Percentiles rank a stretch among this genome's conserved stretches.
phyloP scores from a whole-genome alignment of 768 basidiomycete species.

The Strobilomyces confusus region DNA sequence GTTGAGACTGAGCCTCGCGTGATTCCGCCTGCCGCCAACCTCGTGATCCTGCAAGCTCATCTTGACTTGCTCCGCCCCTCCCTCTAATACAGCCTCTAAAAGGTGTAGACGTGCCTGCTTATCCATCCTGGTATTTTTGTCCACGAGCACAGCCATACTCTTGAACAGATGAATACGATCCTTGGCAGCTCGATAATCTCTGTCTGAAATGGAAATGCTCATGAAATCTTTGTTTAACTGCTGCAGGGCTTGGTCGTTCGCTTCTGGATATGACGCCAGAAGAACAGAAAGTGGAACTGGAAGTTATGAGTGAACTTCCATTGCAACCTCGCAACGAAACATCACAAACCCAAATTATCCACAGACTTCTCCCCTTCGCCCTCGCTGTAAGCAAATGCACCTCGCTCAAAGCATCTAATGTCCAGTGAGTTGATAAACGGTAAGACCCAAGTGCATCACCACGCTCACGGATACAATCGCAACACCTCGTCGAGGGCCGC shows the following conservation, averaged over 20 bases:
- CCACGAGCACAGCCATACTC: not conserved
- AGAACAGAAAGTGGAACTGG: constrained; percentile 12
- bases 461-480: constrained; percentile 24
- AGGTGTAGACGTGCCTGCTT: not conserved
- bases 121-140: not conserved
- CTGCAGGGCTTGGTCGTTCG: not conserved
- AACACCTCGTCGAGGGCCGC: constrained; percentile 21
- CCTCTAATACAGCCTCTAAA: constrained; percentile 3
- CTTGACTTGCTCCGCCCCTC: constrained; percentile 3
- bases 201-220: constrained; percentile 6
- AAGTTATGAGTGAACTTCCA: not conserved
- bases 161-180: constrained; percentile 11
- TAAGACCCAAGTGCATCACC: not conserved
- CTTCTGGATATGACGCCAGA: constrained; percentile 13
- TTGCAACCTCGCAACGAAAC: not conserved
- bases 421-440: not conserved
- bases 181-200: constrained; percentile 13
- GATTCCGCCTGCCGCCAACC: not conserved
- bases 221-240: constrained; percentile 1
- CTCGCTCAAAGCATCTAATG: constrained; percentile 17
- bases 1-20: too few relatives aligned
- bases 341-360: constrained; percentile 3
- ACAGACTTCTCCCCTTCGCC: not conserved
- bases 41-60: not conserved
- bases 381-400: constrained; percentile 11